These are phyloP conservation scores for Gaultheria prostrata DNA, from an alignment of 148 eudicot genomes.

Conservation along the genomic window DNA sequence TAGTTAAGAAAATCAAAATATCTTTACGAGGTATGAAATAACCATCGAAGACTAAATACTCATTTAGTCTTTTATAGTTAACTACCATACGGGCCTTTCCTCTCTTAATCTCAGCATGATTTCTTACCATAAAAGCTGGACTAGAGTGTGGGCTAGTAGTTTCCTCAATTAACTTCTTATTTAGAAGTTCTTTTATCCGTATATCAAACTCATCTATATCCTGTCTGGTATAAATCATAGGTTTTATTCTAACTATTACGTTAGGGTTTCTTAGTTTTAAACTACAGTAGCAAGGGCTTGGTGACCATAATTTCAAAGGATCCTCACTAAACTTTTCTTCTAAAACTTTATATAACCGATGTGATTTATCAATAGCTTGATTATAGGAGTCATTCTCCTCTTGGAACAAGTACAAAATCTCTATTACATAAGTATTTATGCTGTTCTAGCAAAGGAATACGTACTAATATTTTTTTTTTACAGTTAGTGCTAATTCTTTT, in stretches of 20 bases:
- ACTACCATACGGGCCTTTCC: not conserved
- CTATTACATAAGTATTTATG: not conserved
- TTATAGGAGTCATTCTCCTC: not conserved
- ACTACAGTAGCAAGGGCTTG: not conserved
- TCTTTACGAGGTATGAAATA: not conserved
- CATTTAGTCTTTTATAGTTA: not conserved
- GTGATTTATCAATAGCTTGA: not conserved
- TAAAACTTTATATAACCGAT: not conserved
- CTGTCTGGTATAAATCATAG: not conserved
- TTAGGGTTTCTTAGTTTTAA: not conserved
- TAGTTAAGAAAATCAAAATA: not conserved
- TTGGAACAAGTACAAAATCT: not conserved
- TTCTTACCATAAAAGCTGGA: not conserved
- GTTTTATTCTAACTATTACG: not conserved
- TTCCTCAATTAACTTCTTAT: not conserved
- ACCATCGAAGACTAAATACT: not conserved
- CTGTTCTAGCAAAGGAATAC: not conserved
- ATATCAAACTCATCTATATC: constrained; percentile 5
- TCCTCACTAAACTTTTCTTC: too few species aligned
- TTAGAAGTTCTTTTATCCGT: not conserved
- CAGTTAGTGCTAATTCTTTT: not conserved
- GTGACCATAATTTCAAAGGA: too few species aligned
- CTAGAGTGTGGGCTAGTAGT: not conserved
- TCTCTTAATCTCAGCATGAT: not conserved
- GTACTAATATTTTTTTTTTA: not conserved